phyloP scores from a whole-genome alignment of 257 asterid species.

The Solanum rostratum region DNA sequence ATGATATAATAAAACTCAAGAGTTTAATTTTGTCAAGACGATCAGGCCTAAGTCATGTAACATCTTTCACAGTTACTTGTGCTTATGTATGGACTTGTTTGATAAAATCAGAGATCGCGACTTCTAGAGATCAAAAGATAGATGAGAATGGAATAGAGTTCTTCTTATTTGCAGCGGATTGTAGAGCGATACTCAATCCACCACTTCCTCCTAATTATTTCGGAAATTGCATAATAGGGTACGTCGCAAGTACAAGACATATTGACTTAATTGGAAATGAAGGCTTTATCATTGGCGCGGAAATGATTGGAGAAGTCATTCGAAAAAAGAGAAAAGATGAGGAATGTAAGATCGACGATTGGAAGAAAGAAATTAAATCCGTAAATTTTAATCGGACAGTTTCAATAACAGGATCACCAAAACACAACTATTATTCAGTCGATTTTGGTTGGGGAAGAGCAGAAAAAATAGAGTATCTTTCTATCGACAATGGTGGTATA shows the following conservation, averaged over 20 bases:
- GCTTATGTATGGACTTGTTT: neutral
- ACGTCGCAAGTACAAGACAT: neutral
- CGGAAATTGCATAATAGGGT: slow-evolving; percentile 30
- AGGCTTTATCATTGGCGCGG: neutral
- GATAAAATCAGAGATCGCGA: neutral
- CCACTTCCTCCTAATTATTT: slow-evolving; percentile 27
- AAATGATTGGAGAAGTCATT: neutral
- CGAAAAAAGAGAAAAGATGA: slow-evolving; percentile 2
- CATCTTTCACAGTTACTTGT: neutral
- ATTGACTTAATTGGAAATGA: neutral
- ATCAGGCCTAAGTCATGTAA: slow-evolving; percentile 3
- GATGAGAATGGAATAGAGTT: neutral
- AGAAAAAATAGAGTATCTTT: neutral
- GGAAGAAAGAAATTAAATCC: neutral
- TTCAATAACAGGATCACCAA: slow-evolving; percentile 36
- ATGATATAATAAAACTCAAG: neutral
- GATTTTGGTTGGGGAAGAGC: slow-evolving; percentile 39
- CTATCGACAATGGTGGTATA: slow-evolving; percentile 6
- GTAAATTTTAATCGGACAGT: neutral
- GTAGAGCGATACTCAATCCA: neutral
- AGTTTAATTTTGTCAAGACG: slow-evolving; percentile 5
- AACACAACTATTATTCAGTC: slow-evolving; percentile 11
- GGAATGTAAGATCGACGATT: slow-evolving; percentile 4
- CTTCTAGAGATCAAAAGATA: neutral
- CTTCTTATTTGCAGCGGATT: neutral